phyloP scores from a whole-genome alignment of 1,284 basidiomycete species.

The Cryptococcus floricola region DNA sequence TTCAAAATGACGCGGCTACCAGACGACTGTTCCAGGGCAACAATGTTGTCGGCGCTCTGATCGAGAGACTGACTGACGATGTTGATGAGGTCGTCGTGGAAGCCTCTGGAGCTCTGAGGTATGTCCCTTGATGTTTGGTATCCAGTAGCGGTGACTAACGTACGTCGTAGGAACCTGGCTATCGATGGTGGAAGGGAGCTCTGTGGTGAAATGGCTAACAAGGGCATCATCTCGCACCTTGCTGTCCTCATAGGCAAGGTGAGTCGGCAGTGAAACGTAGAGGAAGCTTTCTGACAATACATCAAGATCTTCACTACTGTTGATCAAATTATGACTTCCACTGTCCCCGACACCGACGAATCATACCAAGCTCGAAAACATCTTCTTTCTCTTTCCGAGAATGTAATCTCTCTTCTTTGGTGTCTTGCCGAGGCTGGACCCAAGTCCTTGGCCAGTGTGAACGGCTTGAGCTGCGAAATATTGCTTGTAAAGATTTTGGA shows the following conservation, averaged over 20 bases:
- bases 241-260: constrained; percentile 43
- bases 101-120: constrained; percentile 78
- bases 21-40: constrained; percentile 81
- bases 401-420: constrained; percentile 85
- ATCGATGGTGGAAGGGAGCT: constrained; percentile 91
- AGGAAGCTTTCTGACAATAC: constrained; percentile 10
- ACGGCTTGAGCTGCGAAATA: constrained; percentile 67
- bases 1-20: constrained; percentile 82
- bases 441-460: constrained; percentile 81
- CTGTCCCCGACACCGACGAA: constrained; percentile 44
- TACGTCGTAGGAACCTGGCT: constrained; percentile 72
- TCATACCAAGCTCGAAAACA: constrained; percentile 63
- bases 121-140: constrained; percentile 5
- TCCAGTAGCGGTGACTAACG: background rate
- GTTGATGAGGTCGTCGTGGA: constrained; percentile 83
- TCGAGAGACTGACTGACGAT: constrained; percentile 73
- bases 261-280: background rate
- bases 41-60: constrained; percentile 80
- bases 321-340: constrained; percentile 58
- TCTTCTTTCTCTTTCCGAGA: constrained; percentile 81
- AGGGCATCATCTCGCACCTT: constrained; percentile 69
- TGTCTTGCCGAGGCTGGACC: constrained; percentile 79
- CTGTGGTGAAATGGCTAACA: constrained; percentile 94
- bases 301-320: constrained; percentile 69
- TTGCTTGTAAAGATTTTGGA: constrained; percentile 80